These are phyloP conservation scores for Leucocoprinus sp. DNA, from an alignment of 768 basidiomycete species.

Conservation along the genomic window DNA sequence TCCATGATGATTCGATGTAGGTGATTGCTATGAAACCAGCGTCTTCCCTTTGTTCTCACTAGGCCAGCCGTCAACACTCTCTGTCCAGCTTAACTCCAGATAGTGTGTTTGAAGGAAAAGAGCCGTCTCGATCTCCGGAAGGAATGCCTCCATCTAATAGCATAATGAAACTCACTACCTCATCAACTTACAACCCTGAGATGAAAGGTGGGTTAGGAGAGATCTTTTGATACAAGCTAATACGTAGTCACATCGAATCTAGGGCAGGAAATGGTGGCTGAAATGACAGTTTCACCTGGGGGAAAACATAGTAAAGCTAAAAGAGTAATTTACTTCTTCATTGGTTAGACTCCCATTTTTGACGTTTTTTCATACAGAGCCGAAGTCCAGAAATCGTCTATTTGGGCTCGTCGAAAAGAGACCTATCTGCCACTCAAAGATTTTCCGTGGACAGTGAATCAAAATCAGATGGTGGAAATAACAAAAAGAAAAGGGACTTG, in stretches of 20 bases:
- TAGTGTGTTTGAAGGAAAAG: too few species aligned
- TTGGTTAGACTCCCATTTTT: too few species aligned
- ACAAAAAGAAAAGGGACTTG: constrained; percentile 21
- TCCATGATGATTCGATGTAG: background rate
- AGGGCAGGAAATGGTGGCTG: too few species aligned
- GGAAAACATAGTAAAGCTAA: too few species aligned
- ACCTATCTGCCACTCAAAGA: background rate
- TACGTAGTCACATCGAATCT: too few species aligned
- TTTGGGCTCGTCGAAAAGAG: background rate
- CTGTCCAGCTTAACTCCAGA: background rate
- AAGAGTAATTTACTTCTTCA: too few species aligned
- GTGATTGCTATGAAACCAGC: background rate
- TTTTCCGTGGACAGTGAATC: background rate
- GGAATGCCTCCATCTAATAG: too few species aligned
- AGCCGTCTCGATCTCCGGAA: too few species aligned
- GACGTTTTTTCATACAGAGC: background rate
- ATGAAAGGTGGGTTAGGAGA: too few species aligned
- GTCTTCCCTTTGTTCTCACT: background rate
- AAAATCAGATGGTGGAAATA: constrained; percentile 13
- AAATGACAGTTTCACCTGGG: too few species aligned
- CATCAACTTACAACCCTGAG: background rate
- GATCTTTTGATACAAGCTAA: too few species aligned
- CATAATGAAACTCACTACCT: too few species aligned
- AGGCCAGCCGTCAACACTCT: constrained; percentile 1
- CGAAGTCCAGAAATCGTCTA: constrained; percentile 4